Base-by-base conservation (phyloP, 2,329 filamentous ascomycete genomes). In the Xylariaceae sp. region DNA sequence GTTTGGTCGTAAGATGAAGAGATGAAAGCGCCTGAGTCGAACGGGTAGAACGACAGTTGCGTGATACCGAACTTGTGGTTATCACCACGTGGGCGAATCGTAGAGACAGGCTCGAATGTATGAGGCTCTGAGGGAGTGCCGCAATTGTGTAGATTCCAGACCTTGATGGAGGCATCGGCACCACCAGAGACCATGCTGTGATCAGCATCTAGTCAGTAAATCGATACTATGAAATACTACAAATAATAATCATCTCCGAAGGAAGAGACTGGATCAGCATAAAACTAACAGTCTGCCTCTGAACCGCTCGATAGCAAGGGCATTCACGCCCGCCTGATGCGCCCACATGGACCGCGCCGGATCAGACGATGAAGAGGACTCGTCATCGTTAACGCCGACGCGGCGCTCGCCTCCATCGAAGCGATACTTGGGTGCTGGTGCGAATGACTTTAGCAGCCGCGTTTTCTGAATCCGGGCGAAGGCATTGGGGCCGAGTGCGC, bases 131-230 rank as follows among this genome's bases (percentile, higher is more conserved):
- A 76, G 4, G 77, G 73, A 61, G 78, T 78, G 10, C 71, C 72
- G 65, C 78, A 77, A 53, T 81, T 76, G 68, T 96, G 89, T 5
- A 97, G 82, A 74, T 97, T 88, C 92, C 92, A 97, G 51, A 97
- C 76, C 65, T 87, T 89, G 69, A 97, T 85, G 0, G 88, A 89
- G 8, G 89, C 90, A 70, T 96, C 91, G 3, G 90, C 88, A 35
- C 92, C 92, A 3, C 90, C 93, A 0, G 92, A 96, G 1, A 96
- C 75, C 63, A 97, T 80, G 65, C 89, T 88, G 11, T 10, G 15
- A 57, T 23, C 2, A 45, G 53, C 45, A 57, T 44, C 15, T 23
- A 35, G n/a, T 47, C n/a, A 8, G 55, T 70, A 61, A 71, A 60
- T 37, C 37, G 53, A 58, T 37, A 52, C 30, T 18, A 17, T 10